These are phyloP conservation scores for Populus nigra DNA, from an alignment of 345 rosid genomes.

Conservation along the genomic window DNA sequence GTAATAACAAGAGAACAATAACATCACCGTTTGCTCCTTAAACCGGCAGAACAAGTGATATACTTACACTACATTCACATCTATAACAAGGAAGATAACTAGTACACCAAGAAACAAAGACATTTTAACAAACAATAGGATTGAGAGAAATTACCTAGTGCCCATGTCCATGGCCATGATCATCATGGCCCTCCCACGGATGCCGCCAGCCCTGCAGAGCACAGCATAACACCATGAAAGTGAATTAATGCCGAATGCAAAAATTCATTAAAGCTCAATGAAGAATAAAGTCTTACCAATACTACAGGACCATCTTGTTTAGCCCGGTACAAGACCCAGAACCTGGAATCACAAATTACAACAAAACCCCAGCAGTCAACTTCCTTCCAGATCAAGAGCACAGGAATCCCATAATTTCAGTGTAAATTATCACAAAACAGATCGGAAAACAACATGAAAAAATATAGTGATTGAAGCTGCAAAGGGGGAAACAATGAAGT, in stretches of 20 bases:
- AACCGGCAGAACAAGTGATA: not conserved
- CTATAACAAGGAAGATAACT: not conserved
- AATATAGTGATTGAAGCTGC: not conserved
- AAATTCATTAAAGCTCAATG: not conserved
- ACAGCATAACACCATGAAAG: not conserved
- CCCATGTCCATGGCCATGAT: slow-evolving; percentile 59
- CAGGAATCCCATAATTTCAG: not conserved
- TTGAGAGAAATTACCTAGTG: slow-evolving; percentile 43
- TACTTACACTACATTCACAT: not conserved
- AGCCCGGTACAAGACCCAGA: slow-evolving; percentile 93
- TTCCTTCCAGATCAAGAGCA: not conserved
- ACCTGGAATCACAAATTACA: slow-evolving; percentile 50
- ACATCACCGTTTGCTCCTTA: not conserved
- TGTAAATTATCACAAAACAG: not conserved
- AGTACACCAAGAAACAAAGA: not conserved
- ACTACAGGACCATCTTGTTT: slow-evolving; percentile 95
- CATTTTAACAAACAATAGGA: not conserved
- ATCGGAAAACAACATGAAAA: not conserved
- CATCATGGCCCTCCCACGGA: slow-evolving; percentile 80
- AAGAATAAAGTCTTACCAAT: slow-evolving; percentile 47
- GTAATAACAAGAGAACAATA: not conserved
- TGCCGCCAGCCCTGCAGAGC: slow-evolving; percentile 83
- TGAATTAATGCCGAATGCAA: not conserved
- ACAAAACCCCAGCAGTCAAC: not conserved
- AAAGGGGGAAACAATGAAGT: not conserved